Percentiles rank a stretch among this genome's conserved stretches.
These are phyloP conservation scores for Chaetomiaceae sp. DNA, from an alignment of 2,329 filamentous ascomycete species.

Conservation along the genomic window DNA sequence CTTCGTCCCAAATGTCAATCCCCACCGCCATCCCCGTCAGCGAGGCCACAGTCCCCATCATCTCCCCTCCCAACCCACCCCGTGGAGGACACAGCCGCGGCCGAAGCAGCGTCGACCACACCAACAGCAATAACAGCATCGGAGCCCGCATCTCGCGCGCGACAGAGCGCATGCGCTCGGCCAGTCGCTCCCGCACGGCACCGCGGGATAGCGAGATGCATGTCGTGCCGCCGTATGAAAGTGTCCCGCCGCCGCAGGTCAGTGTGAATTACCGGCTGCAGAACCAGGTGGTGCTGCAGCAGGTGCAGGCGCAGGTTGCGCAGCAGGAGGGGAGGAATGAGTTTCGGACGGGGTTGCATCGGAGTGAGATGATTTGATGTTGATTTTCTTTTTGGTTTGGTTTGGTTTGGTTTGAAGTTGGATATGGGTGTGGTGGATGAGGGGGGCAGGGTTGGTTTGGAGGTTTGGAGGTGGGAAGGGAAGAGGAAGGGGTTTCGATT, in stretches of 20 bases:
- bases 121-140: constrained; percentile 49
- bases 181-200: constrained; percentile 50
- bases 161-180: constrained; percentile 57
- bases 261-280: constrained; percentile 28
- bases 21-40: constrained; percentile 33
- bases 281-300: constrained; percentile 27
- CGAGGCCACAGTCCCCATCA: constrained; percentile 42
- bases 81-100: constrained; percentile 27
- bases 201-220: background rate
- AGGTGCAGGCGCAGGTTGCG: constrained; percentile 22
- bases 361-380: constrained; percentile 51
- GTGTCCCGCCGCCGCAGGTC: constrained; percentile 33
- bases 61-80: constrained; percentile 41
- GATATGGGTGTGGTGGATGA: too few relatives aligned
- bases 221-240: constrained; percentile 37
- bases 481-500: too few relatives aligned
- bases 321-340: constrained; percentile 32
- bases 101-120: background rate
- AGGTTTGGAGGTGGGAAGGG: background rate
- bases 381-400: background rate
- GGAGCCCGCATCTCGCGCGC: constrained; percentile 53
- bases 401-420: background rate
- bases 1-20: constrained; percentile 34
- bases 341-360: constrained; percentile 48
- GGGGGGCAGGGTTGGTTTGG: too few relatives aligned